Evolutionary conservation across 495 filamentous ascomycete species (phyloP).

Genomic region (Neurospora tetrasperma): DNA sequence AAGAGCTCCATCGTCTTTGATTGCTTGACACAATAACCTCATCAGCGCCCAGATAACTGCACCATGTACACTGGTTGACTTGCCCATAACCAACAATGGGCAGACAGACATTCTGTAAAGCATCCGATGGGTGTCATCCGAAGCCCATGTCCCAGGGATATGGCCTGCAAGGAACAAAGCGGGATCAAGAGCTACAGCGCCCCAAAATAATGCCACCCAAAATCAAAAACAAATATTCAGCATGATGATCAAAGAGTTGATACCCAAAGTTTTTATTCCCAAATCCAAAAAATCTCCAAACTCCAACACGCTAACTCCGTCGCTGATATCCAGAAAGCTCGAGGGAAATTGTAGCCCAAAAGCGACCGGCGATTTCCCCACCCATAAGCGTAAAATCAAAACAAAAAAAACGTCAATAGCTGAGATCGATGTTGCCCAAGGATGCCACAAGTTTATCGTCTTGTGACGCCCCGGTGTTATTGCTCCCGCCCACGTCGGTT

Average conservation of each 20-base stretch:
- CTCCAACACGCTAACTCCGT: conserved; percentile 26
- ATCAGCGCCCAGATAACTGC: background rate
- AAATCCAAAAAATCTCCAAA: conserved; percentile 10
- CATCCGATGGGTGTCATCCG: background rate
- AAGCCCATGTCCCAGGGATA: background rate
- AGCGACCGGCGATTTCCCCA: background rate
- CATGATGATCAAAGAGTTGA: background rate
- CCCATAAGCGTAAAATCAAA: conserved; percentile 8
- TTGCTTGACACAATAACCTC: background rate
- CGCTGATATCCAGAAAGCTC: conserved; percentile 22
- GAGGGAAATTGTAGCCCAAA: background rate
- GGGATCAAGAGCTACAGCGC: background rate
- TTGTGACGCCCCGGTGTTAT: conserved; percentile 17
- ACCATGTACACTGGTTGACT: background rate
- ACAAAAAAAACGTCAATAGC: conserved; percentile 20
- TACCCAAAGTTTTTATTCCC: conserved; percentile 7
- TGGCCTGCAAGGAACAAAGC: background rate
- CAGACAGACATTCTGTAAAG: background rate
- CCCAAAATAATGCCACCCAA: background rate
- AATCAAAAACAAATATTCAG: conserved; percentile 2
- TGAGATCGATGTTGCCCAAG: conserved; percentile 28
- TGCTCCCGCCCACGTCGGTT: conserved; percentile 22
- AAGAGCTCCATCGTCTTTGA: background rate
- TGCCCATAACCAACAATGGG: background rate
- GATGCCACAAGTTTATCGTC: conserved; percentile 25